These are phyloP conservation scores for Agapanthus africanus DNA, from an alignment of 106 monocot genomes.

Conservation along the genomic window DNA sequence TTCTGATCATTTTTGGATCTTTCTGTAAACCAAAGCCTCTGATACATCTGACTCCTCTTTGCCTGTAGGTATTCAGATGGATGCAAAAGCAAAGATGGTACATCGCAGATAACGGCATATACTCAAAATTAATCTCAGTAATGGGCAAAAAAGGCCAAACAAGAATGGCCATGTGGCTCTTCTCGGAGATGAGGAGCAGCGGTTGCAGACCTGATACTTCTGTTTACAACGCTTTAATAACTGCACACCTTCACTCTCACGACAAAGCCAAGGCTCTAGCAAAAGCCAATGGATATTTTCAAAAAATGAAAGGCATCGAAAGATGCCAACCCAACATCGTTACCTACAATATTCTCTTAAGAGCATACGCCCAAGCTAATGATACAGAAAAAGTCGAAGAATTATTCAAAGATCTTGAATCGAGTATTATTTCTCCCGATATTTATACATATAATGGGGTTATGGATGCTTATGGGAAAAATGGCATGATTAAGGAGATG, in stretches of 20 bases:
- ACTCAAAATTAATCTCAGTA: conserved; percentile 91
- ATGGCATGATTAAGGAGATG: conserved; percentile 86
- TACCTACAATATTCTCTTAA: conserved; percentile 89
- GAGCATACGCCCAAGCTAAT: conserved; percentile 82
- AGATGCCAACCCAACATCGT: conserved; percentile 84
- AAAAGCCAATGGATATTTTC: conserved; percentile 77
- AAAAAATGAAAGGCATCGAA: conserved; percentile 89
- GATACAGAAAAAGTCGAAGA: conserved; percentile 62
- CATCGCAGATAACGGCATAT: conserved; percentile 92
- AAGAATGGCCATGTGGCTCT: conserved; percentile 99
- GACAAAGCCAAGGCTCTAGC: conserved; percentile 75
- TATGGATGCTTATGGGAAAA: conserved; percentile 96
- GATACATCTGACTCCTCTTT: not conserved
- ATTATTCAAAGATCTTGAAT: conserved; percentile 75
- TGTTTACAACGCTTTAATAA: conserved; percentile 84
- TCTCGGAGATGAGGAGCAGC: conserved; percentile 90
- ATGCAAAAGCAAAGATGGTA: conserved; percentile 99
- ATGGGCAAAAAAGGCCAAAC: conserved; percentile 98
- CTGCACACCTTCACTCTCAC: conserved; percentile 76
- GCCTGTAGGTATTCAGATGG: conserved; percentile 97
- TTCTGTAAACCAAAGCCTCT: not conserved
- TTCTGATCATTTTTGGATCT: not conserved
- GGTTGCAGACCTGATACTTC: conserved; percentile 91
- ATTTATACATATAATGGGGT: conserved; percentile 88
- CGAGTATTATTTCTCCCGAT: conserved; percentile 52